These are phyloP conservation scores for Plectosphaerella plurivora DNA, from an alignment of 2,329 filamentous ascomycete species.

Conservation along the genomic window DNA sequence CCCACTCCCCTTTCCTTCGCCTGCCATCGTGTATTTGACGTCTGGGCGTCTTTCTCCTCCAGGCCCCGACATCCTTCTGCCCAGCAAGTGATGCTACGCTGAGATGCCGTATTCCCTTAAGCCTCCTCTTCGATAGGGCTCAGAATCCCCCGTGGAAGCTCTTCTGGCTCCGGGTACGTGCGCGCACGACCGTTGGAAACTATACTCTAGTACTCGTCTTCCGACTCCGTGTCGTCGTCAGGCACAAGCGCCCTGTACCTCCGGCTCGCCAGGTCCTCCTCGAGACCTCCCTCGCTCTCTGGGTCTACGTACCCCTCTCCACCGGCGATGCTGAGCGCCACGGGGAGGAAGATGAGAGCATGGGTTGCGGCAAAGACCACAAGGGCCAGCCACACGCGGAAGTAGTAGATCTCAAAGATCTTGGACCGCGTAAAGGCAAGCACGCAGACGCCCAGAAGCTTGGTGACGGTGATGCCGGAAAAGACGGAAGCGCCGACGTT, in stretches of 20 bases:
- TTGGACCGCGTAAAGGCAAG: constrained; percentile 93
- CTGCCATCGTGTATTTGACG: background rate
- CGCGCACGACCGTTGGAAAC: background rate
- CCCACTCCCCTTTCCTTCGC: too few relatives aligned
- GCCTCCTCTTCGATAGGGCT: background rate
- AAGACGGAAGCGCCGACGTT: constrained; percentile 95
- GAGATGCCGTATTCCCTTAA: background rate
- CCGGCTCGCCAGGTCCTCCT: constrained; percentile 79
- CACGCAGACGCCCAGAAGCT: constrained; percentile 86
- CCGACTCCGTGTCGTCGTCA: constrained; percentile 64
- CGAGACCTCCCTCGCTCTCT: constrained; percentile 80
- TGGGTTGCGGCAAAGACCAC: constrained; percentile 87
- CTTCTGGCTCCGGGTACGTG: background rate
- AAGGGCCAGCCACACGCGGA: constrained; percentile 90
- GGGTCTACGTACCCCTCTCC: constrained; percentile 85
- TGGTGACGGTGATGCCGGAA: constrained; percentile 93
- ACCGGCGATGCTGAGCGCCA: constrained; percentile 79
- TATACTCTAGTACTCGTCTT: constrained; percentile 50
- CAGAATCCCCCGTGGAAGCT: too few relatives aligned
- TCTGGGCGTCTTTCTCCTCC: too few relatives aligned
- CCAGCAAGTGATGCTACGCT: too few relatives aligned
- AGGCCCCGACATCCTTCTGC: too few relatives aligned
- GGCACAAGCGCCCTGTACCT: constrained; percentile 73
- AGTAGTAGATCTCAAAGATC: constrained; percentile 99
- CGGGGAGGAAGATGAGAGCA: constrained; percentile 86